Base-by-base conservation (phyloP, 805 yeast species). In the Lachancea nothofagi region DNA sequence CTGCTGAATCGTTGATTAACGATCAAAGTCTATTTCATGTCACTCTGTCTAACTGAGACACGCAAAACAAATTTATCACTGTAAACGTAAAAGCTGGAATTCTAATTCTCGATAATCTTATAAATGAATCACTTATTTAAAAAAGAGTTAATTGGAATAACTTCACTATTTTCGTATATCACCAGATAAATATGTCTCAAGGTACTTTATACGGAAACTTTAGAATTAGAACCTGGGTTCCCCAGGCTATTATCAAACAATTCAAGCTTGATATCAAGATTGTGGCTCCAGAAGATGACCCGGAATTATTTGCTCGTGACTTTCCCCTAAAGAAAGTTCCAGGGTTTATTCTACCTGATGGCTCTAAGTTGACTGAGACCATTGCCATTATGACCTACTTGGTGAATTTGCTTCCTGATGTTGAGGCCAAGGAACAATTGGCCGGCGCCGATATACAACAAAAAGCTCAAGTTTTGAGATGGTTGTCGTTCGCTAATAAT, bases 401-500 rank as follows among this genome's bases (percentile, higher is more conserved):
- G 52, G 59, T 66, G 36, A 50, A 55, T 38, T 54, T 67, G 4
- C 54, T 64, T 25, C 53, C 59, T 17, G 65, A 62, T 26, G 61
- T 61, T 44, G 54, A 67, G 60, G 38, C 53, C 12, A 53, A 59
- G 43, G 55, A 64, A 40, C 66, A 65, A 50, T 71, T 82, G 49
- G 67, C 77, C 49, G 97, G 96, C 55, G 41, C 44, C 2, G 45
- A 46, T 9, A 38, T 42, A 12, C 50, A 50, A 18, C 39, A 51
- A 18, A 46, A 46, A 30, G 49, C 57, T 22, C 50, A 49, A 33
- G 70, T 87, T 55, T 62, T 88, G 52, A 78, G 71, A 67, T 88
- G 95, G 94, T 55, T 80, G 62, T 84, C 95, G 2, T 67, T 84
- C 51, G 71, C 78, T 62, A 85, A 82, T 72, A 55, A 75, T 52